phyloP scores from a whole-genome alignment of 2,329 filamentous ascomycete genomes.

The Aspergillus fijiensis region DNA sequence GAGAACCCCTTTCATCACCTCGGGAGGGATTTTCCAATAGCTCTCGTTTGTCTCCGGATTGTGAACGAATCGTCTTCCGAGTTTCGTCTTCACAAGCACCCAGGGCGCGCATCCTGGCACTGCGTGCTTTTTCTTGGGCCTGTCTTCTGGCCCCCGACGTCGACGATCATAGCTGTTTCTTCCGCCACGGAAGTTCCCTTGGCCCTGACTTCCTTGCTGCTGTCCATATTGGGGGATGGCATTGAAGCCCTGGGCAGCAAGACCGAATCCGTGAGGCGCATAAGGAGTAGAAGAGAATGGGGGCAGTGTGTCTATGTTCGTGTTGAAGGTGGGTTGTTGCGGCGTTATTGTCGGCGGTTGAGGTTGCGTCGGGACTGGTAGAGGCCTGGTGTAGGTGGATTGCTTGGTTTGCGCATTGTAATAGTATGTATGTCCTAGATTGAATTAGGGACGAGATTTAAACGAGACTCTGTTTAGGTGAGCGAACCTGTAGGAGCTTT shows the following conservation, averaged over 20 bases:
- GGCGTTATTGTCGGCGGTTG: slow-evolving; percentile 37
- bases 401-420: slow-evolving; percentile 79
- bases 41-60: slow-evolving; percentile 83
- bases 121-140: slow-evolving; percentile 72
- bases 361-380: slow-evolving; percentile 29
- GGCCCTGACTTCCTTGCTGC: slow-evolving; percentile 40
- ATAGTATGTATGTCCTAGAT: slow-evolving; percentile 76
- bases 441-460: slow-evolving; percentile 21
- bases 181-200: slow-evolving; percentile 50
- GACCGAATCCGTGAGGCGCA: slow-evolving; percentile 25
- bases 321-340: slow-evolving; percentile 45
- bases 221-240: slow-evolving; percentile 7
- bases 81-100: slow-evolving; percentile 89
- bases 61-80: slow-evolving; percentile 85
- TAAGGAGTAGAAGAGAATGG: slow-evolving; percentile 40
- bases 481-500: slow-evolving; percentile 71
- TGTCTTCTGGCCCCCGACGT: slow-evolving; percentile 69
- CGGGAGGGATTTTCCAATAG: slow-evolving; percentile 90
- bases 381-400: slow-evolving; percentile 83
- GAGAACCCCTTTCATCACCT: slow-evolving; percentile 72
- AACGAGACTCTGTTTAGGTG: slow-evolving; percentile 9
- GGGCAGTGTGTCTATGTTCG: slow-evolving; percentile 34
- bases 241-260: slow-evolving; percentile 9
- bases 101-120: slow-evolving; percentile 85
- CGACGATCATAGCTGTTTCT: slow-evolving; percentile 60